Evolutionary conservation across 1,284 basidiomycete species (phyloP), one percentile per base, ranked within the genome.

Genomic region (Ganoderma leucocontextum): DNA sequence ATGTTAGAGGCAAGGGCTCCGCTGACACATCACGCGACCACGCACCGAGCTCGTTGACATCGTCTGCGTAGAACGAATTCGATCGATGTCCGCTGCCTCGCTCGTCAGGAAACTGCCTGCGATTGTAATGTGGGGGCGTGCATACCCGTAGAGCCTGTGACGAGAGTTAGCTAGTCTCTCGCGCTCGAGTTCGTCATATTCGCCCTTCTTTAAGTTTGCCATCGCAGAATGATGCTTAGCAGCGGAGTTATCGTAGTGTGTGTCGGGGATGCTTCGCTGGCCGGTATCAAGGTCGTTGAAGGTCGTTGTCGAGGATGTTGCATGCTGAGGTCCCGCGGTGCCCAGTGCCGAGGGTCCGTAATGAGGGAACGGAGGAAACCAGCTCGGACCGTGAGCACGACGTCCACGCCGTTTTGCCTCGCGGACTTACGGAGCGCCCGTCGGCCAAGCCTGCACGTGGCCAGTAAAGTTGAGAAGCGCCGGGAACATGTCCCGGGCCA

Each of bases 11-110:
- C 41, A 4, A 42, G 63, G 53, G 12, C 33, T 15, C 13, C 19
- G 15, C 10, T 10, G 38, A 15, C 13, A 4, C 9, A 8, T 19
- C 25, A 19, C 8, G 49, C 4, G 12, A 12, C 2, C 19, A 59
- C 60, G 55, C 65, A 78, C 77, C 70, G 62, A 93, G 85, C 75
- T 93, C 91, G 62, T 85, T 84, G 25, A 88, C 75, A 76, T 93
- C 91, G 22, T 82, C 73, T 0, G 89, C 81, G 29, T 82, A 78
- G 74, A 91, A 92, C 0, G 89, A 91, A 58, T 83, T 73, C 19
- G 85, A 82, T 36, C 89, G 85, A 72, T 91, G 89, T 0, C 89
- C 89, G 72, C 90, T 92, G 41, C 8, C 3, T 41, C 12, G 13
- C 10, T 25, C 29, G 36, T 55, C n/a, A 33, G 38, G 8, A 9